Conservation (phyloP, 768 basidiomycete species). For the Pisolithus tinctorius region DNA sequence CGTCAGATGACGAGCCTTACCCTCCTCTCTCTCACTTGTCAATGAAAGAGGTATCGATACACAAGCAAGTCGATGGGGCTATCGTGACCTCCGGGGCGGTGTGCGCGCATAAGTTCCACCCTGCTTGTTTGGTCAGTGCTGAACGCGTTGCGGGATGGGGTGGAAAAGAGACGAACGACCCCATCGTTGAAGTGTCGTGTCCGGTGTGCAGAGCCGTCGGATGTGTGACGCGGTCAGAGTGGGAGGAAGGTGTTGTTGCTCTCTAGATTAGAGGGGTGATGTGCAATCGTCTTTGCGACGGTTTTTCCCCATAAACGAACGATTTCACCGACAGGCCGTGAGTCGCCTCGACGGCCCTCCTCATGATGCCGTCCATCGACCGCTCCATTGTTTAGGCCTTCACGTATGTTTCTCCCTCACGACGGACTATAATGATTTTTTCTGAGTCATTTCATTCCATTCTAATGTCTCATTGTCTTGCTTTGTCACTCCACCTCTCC, state of each 20-base stretch:
- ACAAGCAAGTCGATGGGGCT: constrained; percentile 13
- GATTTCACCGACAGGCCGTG: no score
- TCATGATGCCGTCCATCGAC: no score
- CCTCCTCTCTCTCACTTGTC: constrained; percentile 20
- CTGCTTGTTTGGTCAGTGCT: constrained; percentile 61
- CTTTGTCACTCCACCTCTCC: no score
- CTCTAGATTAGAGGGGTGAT: constrained; percentile 12
- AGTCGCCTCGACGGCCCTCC: no score
- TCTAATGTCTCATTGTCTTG: no score
- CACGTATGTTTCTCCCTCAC: no score
- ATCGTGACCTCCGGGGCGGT: constrained; percentile 20
- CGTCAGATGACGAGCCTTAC: constrained; percentile 64
- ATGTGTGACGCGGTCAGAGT: constrained; percentile 50
- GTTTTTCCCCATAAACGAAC: no score
- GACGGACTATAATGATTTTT: no score
- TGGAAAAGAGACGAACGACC: constrained; percentile 34
- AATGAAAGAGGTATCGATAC: constrained; percentile 20
- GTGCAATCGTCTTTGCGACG: no score
- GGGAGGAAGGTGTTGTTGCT: constrained; percentile 42
- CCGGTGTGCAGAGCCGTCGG: constrained; percentile 67
- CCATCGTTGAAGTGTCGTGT: constrained; percentile 61
- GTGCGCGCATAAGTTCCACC: constrained; percentile 67
- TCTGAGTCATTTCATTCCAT: no score
- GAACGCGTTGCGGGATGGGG: constrained; percentile 63
- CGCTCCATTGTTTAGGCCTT: no score